Evolutionary conservation across 2,329 filamentous ascomycete genomes (phyloP), one percentile per base, ranked within the genome.

Genomic region (Aspergillus tanneri): DNA sequence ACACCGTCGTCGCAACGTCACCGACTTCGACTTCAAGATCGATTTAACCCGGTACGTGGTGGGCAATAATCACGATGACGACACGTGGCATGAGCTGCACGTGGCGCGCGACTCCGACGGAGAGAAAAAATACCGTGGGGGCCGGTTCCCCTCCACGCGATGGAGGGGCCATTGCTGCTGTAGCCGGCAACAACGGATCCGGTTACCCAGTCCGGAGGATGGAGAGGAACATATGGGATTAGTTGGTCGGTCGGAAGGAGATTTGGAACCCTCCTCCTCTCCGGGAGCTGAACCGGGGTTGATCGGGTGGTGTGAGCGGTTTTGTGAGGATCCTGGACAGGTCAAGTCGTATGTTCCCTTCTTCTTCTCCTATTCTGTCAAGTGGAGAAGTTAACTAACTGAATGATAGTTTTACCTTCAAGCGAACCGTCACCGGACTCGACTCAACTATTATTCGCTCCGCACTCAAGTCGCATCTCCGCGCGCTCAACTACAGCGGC

Each of bases 401-500:
- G 8, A 8, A 32, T 19, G 23, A 46, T 25, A 68, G 61, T 9
- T 67, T 68, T 37, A 63, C 61, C 2, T 55, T 67, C 43, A 61
- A 58, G 8, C 66, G 69, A 22, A 43, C 60, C 28, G 49, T 71
- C 4, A 19, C 46, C 18, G 66, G 66, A 21, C 66, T 69, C 43
- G 54, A 71, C 44, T 35, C 49, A 2, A 28, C 53, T 5, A 43
- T 55, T 3, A 54, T 72, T 44, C 51, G 55, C 23, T 59, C 60
- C 6, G 50, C 62, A 2, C 54, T 72, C 1, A 60, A 53, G 12
- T 66, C 67, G 8, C 64, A 71, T n/a, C 67, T 72, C 32, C 67
- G 68, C 36, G 55, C 61, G 11, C 64, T 66, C 11, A 68, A 69
- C 43, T 72, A 72, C 54, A 61, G 60, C 40, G 69, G 69, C 41